Conservation (phyloP, 805 yeast genomes). For the Hanseniaspora lindneri region DNA sequence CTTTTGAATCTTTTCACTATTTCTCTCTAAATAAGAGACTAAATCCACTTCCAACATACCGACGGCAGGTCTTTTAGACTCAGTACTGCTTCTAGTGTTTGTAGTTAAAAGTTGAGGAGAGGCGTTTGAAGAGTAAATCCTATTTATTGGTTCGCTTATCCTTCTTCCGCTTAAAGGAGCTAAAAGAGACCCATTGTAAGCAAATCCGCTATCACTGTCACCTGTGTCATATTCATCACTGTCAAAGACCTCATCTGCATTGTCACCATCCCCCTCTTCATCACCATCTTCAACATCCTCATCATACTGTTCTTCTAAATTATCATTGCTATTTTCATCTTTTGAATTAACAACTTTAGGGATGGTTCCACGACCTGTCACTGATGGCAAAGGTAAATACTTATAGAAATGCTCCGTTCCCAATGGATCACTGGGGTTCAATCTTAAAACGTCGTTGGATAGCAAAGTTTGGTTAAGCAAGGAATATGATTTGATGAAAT, state of each 20-base stretch:
- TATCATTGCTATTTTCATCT: neutral
- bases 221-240: neutral
- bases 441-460: conserved; percentile 27
- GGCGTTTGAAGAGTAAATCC: too few relatives aligned
- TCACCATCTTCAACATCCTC: too few relatives aligned
- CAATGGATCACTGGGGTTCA: conserved; percentile 30
- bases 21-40: neutral
- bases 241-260: neutral
- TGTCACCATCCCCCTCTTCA: neutral
- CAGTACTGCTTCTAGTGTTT: neutral
- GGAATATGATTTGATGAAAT: conserved; percentile 27
- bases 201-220: neutral
- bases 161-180: neutral
- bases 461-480: conserved; percentile 23
- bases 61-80: neutral
- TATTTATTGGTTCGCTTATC: neutral
- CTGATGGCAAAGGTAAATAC: conserved; percentile 25
- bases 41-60: neutral
- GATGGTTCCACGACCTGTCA: neutral
- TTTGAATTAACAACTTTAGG: neutral
- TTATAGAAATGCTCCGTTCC: conserved; percentile 28
- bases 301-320: neutral
- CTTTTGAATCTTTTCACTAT: neutral
- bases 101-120: too few relatives aligned
- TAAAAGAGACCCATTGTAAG: neutral